Percentiles rank a stretch among this genome's conserved stretches.
phyloP scores from a whole-genome alignment of 306 rosid genomes.

The Cajanus cajan region DNA sequence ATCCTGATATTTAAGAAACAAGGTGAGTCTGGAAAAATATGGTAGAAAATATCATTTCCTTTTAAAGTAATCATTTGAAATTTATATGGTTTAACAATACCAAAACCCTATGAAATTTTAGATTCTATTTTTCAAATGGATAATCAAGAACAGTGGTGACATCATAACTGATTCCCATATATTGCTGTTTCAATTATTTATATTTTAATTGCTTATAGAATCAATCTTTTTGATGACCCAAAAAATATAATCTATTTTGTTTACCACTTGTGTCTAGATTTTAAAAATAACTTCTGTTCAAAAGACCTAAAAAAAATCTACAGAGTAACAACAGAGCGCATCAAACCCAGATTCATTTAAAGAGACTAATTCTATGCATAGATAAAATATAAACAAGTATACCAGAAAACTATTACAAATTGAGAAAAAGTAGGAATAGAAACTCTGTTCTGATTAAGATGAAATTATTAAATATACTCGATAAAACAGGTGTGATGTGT shows the following conservation, averaged over 20 bases:
- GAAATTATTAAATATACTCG: not conserved
- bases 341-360: not conserved
- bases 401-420: not conserved
- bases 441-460: conserved; percentile 4
- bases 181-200: conserved; percentile 1
- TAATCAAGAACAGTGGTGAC: conserved; percentile 15
- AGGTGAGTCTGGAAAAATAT: conserved; percentile 26
- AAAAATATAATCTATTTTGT: not conserved
- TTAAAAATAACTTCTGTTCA: not conserved
- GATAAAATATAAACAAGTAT: conserved; percentile 3
- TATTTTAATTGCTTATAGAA: conserved; percentile 8
- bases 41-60: not conserved
- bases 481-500: not conserved
- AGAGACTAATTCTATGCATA: conserved; percentile 12
- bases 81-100: not conserved
- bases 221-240: not conserved
- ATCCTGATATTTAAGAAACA: conserved; percentile 52
- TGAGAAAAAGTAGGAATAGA: not conserved
- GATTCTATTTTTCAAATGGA: not conserved
- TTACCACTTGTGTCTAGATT: not conserved
- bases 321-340: not conserved
- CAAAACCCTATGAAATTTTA: conserved; percentile 1
- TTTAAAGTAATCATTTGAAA: not conserved
- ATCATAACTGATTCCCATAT: not conserved
- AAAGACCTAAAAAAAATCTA: not conserved